A percentile compares a stretch with the other conserved stretches of the same genome.
Evolutionary conservation across 1,139 yeast genomes (phyloP).

Genomic region (Eremothecium gossypii): DNA sequence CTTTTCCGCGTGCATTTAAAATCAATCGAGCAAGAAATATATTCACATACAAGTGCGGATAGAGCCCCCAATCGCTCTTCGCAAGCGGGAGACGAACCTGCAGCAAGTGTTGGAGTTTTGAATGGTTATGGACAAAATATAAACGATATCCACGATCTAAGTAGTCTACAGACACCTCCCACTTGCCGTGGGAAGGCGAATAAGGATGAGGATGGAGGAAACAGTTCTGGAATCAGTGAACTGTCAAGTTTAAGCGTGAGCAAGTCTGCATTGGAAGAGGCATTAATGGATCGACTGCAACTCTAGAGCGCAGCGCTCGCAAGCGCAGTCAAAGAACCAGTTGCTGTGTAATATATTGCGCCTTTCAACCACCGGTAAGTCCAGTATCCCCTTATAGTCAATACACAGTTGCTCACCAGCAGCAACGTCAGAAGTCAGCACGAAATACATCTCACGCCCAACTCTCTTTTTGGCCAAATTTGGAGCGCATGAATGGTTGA

Average conservation of each 20-base stretch:
- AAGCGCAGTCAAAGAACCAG: conserved; percentile 58
- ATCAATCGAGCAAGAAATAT: conserved; percentile 20
- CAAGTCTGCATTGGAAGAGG: conserved; percentile 40
- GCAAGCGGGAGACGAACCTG: conserved; percentile 10
- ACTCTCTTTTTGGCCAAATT: conserved; percentile 35
- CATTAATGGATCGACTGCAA: conserved; percentile 30
- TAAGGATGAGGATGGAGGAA: conserved; percentile 9
- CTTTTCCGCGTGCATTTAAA: conserved; percentile 23
- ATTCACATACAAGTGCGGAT: background rate
- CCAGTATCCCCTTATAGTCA: conserved; percentile 47
- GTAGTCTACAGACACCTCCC: background rate
- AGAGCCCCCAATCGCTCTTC: background rate
- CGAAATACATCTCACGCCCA: conserved; percentile 32
- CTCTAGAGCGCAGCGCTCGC: conserved; percentile 36
- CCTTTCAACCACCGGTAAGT: conserved; percentile 37
- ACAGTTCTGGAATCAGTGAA: conserved; percentile 16
- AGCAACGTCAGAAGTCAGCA: conserved; percentile 29
- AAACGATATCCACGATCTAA: background rate
- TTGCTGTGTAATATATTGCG: conserved; percentile 37
- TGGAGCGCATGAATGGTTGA: conserved; percentile 60
- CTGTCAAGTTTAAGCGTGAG: conserved; percentile 32
- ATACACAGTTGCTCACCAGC: conserved; percentile 50
- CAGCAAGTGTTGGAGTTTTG: background rate
- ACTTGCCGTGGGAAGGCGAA: background rate
- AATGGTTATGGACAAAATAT: background rate